Percentiles rank a stretch among this genome's conserved stretches.
These are phyloP conservation scores for Ciborinia camelliae DNA, from an alignment of 2,329 filamentous ascomycete genomes.

Conservation along the genomic window DNA sequence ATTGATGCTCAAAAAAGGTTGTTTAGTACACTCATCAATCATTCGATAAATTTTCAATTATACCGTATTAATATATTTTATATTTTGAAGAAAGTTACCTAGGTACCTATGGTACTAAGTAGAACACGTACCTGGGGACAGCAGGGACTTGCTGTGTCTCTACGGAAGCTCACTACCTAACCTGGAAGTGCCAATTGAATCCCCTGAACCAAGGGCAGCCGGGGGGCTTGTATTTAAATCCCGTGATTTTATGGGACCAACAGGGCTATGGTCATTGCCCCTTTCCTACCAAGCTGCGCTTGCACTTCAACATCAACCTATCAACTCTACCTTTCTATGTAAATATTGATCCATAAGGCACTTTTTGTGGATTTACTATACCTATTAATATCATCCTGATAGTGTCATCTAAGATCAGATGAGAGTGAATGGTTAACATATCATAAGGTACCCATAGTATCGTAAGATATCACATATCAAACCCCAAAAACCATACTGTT, in stretches of 20 bases:
- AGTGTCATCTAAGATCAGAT: neutral
- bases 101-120: neutral
- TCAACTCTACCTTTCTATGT: neutral
- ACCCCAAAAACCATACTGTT: neutral
- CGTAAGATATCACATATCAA: too few species aligned
- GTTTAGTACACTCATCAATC: neutral
- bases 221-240: neutral
- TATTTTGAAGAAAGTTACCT: slow-evolving; percentile 3
- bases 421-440: neutral
- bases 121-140: neutral
- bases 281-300: neutral
- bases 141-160: slow-evolving; percentile 1
- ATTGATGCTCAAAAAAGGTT: neutral
- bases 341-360: neutral
- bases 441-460: too few species aligned
- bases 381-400: neutral
- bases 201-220: neutral
- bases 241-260: neutral
- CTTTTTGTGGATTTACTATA: neutral
- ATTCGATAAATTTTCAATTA: neutral
- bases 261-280: neutral
- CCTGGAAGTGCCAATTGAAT: neutral
- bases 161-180: too few species aligned
- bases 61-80: too few species aligned
- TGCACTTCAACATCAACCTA: neutral